Percentiles rank a stretch among this genome's conserved stretches.
Evolutionary conservation across 2,329 filamentous ascomycete species (phyloP).

Genomic region (Ustulina deusta): DNA sequence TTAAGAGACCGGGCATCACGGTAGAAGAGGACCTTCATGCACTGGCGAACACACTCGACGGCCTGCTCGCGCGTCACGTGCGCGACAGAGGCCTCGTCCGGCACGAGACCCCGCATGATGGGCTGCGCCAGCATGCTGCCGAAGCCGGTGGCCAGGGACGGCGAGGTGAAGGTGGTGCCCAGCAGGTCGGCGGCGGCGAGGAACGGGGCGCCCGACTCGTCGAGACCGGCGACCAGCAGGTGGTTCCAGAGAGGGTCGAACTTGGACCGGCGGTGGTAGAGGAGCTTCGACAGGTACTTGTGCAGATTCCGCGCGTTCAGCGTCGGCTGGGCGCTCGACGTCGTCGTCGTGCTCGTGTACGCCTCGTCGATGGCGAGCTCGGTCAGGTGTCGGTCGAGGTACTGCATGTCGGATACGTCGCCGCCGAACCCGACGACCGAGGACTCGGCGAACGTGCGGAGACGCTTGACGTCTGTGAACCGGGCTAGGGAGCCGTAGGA

Average conservation of each 20-base stretch:
- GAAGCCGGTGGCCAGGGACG: constrained; percentile 92
- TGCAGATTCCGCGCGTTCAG: constrained; percentile 95
- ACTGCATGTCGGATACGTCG: constrained; percentile 99
- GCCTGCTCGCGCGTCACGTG: constrained; percentile 82
- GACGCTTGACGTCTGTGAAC: constrained; percentile 96
- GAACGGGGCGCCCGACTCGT: constrained; percentile 84
- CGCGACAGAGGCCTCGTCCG: constrained; percentile 82
- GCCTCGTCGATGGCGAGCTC: constrained; percentile 90
- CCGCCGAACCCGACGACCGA: constrained; percentile 94
- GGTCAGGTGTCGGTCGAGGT: constrained; percentile 90
- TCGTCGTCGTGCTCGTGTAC: constrained; percentile 64
- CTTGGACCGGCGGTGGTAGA: constrained; percentile 94
- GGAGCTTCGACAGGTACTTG: constrained; percentile 94
- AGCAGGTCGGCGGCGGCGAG: constrained; percentile 91
- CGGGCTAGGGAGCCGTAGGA: constrained; percentile 97
- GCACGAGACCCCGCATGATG: constrained; percentile 84
- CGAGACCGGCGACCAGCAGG: constrained; percentile 88
- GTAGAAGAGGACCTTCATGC: constrained; percentile 99
- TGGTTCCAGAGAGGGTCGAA: constrained; percentile 99
- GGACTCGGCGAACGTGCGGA: constrained; percentile 86
- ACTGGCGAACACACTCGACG: constrained; percentile 84
- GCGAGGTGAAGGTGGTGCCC: constrained; percentile 89
- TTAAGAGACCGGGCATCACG: constrained; percentile 93
- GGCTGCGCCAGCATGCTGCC: constrained; percentile 93
- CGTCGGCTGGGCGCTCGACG: constrained; percentile 52